These are phyloP conservation scores for Durotheca rogersii DNA, from an alignment of 495 filamentous ascomycete genomes.

Conservation along the genomic window DNA sequence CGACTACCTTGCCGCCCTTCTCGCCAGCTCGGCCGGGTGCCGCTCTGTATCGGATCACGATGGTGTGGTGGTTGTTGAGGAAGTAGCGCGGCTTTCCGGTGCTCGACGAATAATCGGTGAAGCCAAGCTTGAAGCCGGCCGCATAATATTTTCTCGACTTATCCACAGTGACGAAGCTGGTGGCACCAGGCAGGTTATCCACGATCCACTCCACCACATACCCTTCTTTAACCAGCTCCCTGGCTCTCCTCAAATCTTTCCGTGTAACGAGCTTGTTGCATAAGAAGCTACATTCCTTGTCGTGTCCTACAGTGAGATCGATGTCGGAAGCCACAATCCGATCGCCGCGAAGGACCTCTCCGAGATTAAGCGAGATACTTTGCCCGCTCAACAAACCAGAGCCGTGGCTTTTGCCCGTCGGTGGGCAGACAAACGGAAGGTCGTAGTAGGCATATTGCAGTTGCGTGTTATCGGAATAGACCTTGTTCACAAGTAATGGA, in stretches of 20 bases:
- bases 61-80: constrained; percentile 89
- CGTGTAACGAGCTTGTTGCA: constrained; percentile 67
- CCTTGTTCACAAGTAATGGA: constrained; percentile 90
- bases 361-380: constrained; percentile 84
- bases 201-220: constrained; percentile 97
- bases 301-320: constrained; percentile 76
- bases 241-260: constrained; percentile 67
- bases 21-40: constrained; percentile 68
- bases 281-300: constrained; percentile 73
- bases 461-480: constrained; percentile 89
- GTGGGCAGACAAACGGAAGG: constrained; percentile 87
- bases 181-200: constrained; percentile 90
- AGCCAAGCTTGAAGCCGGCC: constrained; percentile 91
- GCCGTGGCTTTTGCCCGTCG: constrained; percentile 66
- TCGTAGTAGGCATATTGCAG: constrained; percentile 93
- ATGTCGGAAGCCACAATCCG: constrained; percentile 89
- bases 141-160: constrained; percentile 89
- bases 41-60: constrained; percentile 80
- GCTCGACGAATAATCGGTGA: constrained; percentile 62
- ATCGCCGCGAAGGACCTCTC: constrained; percentile 89
- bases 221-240: constrained; percentile 73
- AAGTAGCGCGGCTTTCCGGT: constrained; percentile 68
- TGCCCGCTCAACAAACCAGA: constrained; percentile 76
- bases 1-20: constrained; percentile 76
- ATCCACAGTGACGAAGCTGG: constrained; percentile 89